These are phyloP conservation scores for Lipomyces sp. DNA, from an alignment of 805 yeast species.

Conservation along the genomic window DNA sequence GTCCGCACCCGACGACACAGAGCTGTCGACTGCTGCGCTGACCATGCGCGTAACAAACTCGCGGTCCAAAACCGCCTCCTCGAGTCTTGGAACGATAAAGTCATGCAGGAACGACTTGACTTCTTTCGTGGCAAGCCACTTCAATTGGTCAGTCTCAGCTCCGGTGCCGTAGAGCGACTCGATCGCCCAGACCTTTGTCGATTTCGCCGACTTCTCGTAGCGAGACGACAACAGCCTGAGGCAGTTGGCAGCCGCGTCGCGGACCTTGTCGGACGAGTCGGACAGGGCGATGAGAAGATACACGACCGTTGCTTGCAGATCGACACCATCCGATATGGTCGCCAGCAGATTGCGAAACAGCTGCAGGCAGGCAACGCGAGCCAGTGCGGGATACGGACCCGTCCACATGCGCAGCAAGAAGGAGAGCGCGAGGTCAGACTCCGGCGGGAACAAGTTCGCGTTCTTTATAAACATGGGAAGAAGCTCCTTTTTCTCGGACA, in stretches of 20 bases:
- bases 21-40: constrained; percentile 26
- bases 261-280: constrained; percentile 37
- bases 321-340: constrained; percentile 30
- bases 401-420: constrained; percentile 40
- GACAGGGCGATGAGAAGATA: constrained; percentile 35
- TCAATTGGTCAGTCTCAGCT: constrained; percentile 46
- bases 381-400: constrained; percentile 37
- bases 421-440: constrained; percentile 14
- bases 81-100: constrained; percentile 39
- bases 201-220: constrained; percentile 26
- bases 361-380: constrained; percentile 38
- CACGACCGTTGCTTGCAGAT: constrained; percentile 40
- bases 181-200: constrained; percentile 35
- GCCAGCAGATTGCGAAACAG: constrained; percentile 22
- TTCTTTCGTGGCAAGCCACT: constrained; percentile 61
- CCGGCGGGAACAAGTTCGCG: constrained; percentile 10
- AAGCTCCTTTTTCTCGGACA: constrained; percentile 14
- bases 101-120: constrained; percentile 45
- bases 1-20: constrained; percentile 34
- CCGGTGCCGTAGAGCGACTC: constrained; percentile 53
- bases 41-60: constrained; percentile 40
- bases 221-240: constrained; percentile 30
- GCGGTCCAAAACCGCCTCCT: constrained; percentile 51
- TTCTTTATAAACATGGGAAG: constrained; percentile 11
- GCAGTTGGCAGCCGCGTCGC: constrained; percentile 34